Evolutionary conservation across 768 basidiomycete genomes (phyloP).

Genomic region (Myochromella boudieri): DNA sequence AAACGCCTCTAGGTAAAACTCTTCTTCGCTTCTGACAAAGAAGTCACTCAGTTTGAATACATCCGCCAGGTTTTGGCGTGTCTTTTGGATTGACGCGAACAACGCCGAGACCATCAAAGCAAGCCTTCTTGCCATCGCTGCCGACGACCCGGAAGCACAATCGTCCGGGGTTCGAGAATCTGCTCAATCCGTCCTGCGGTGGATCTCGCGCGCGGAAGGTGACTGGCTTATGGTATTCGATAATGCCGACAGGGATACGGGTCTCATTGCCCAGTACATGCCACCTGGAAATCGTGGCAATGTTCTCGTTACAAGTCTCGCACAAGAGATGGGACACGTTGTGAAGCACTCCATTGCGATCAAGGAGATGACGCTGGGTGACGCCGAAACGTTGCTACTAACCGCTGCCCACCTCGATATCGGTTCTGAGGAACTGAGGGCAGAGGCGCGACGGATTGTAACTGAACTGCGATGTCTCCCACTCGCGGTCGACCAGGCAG

Average conservation of each 20-base stretch:
- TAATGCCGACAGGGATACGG: not conserved
- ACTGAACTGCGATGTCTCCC: not conserved
- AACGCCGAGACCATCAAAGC: not conserved
- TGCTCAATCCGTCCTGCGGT: not conserved
- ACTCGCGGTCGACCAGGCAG: not conserved
- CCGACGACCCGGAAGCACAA: not conserved
- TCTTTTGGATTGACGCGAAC: not conserved
- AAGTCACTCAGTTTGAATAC: not conserved
- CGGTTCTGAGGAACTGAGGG: not conserved
- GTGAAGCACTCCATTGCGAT: not conserved
- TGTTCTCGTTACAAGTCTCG: not conserved
- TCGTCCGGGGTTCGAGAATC: not conserved
- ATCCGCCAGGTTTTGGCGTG: not conserved
- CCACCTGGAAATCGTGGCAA: not conserved
- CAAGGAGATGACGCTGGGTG: not conserved
- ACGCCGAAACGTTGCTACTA: not conserved
- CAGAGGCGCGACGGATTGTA: not conserved
- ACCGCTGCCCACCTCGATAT: not conserved
- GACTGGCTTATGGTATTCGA: not conserved
- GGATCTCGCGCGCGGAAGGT: not conserved
- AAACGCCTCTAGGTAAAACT: not conserved
- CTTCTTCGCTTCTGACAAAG: not conserved
- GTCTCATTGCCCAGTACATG: not conserved
- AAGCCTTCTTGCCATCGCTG: not conserved
- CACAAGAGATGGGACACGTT: not conserved